Percentiles rank a stretch among this genome's conserved stretches.
Conservation (phyloP, 2,329 filamentous ascomycete species). For the Colletotrichum horii region DNA sequence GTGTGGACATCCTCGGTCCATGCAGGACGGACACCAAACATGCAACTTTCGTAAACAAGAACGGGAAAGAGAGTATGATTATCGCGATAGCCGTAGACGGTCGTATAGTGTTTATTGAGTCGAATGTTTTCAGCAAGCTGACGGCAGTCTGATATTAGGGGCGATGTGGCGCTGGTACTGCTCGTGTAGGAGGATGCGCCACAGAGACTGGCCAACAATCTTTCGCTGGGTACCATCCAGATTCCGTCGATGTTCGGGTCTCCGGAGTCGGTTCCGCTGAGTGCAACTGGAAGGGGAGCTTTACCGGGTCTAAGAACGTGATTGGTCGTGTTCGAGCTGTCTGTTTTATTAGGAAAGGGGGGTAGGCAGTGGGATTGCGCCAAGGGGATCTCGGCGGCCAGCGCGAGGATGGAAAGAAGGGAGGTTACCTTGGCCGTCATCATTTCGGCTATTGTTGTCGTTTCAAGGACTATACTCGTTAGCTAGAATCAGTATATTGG, state of each 20-base stretch:
- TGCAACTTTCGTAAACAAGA: background rate
- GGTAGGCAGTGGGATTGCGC: background rate
- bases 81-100: background rate
- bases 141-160: background rate
- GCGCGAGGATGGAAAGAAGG: background rate
- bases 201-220: background rate
- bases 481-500: background rate
- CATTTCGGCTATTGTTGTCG: background rate
- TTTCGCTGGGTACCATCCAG: background rate
- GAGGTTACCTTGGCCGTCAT: background rate
- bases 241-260: background rate
- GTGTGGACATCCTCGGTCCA: background rate
- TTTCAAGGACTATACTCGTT: background rate
- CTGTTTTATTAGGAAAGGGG: background rate
- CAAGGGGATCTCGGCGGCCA: background rate
- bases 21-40: slow-evolving; percentile 1
- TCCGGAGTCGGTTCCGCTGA: background rate
- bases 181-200: background rate
- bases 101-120: background rate
- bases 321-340: background rate
- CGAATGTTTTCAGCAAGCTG: background rate
- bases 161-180: background rate
- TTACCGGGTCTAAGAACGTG: background rate
- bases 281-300: background rate
- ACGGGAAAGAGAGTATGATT: background rate